Conservation (phyloP, 1,139 yeast species). For the Yarrowia galli region DNA sequence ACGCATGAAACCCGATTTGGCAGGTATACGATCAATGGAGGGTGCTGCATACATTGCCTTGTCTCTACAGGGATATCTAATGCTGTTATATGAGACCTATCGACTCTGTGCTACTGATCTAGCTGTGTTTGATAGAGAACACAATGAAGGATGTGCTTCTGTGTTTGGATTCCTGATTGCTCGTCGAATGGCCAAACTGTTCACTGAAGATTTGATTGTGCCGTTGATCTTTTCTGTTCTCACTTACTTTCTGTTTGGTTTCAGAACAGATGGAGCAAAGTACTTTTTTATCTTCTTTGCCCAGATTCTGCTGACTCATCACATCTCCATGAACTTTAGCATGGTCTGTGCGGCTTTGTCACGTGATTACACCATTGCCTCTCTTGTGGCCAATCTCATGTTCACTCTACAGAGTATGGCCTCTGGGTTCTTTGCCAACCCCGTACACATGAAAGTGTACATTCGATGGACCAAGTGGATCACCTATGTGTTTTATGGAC, state of each 20-base stretch:
- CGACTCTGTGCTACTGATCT: slow-evolving; percentile 75
- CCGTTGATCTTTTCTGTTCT: slow-evolving; percentile 64
- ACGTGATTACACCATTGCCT: slow-evolving; percentile 69
- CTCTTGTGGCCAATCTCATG: slow-evolving; percentile 66
- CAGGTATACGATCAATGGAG: slow-evolving; percentile 72
- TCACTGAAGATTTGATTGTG: slow-evolving; percentile 74
- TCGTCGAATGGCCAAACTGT: slow-evolving; percentile 68
- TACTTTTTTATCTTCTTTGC: slow-evolving; percentile 71
- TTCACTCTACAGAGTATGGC: slow-evolving; percentile 79
- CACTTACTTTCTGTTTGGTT: slow-evolving; percentile 81
- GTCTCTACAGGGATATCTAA: slow-evolving; percentile 72
- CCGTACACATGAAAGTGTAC: slow-evolving; percentile 79
- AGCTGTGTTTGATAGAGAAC: slow-evolving; percentile 72
- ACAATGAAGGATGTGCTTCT: slow-evolving; percentile 72
- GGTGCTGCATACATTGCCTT: slow-evolving; percentile 70
- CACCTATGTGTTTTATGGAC: slow-evolving; percentile 78
- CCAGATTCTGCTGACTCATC: slow-evolving; percentile 62
- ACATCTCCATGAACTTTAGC: slow-evolving; percentile 64
- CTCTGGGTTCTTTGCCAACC: slow-evolving; percentile 81
- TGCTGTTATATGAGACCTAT: slow-evolving; percentile 75
- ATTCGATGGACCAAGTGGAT: slow-evolving; percentile 84
- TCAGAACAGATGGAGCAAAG: slow-evolving; percentile 56
- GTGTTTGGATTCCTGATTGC: slow-evolving; percentile 72
- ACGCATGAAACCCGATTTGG: slow-evolving; percentile 59
- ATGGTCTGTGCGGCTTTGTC: slow-evolving; percentile 64